phyloP scores from a whole-genome alignment of 2,329 filamentous ascomycete genomes.

The Xenosphaeropsis pyriputrescens region DNA sequence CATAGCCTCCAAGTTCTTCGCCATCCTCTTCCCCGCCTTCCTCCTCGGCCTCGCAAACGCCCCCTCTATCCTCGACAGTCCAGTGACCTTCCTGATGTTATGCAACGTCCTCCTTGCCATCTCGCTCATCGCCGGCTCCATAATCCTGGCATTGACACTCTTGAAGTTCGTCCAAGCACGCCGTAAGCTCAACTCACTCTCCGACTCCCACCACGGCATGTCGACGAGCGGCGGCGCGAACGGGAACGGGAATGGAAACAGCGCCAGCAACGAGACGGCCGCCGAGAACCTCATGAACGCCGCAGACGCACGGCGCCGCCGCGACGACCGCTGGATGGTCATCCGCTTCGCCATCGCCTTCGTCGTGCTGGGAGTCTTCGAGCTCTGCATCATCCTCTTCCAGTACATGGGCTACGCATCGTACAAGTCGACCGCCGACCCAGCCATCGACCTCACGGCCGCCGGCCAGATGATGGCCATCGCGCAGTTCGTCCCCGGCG shows the following conservation, averaged over 20 bases:
- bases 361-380: constrained; percentile 1
- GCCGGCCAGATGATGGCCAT: background rate
- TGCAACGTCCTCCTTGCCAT: background rate
- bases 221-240: background rate
- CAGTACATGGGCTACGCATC: background rate
- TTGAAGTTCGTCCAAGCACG: constrained; percentile 1
- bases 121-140: background rate
- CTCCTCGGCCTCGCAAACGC: constrained; percentile 2
- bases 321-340: constrained; percentile 2
- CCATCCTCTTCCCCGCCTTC: constrained; percentile 1
- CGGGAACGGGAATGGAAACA: background rate
- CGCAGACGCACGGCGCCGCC: background rate
- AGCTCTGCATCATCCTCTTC: constrained; percentile 1
- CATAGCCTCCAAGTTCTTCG: constrained; percentile 2
- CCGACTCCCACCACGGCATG: too few relatives aligned
- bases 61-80: background rate
- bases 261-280: background rate
- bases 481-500: constrained; percentile 2
- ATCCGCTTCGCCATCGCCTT: constrained; percentile 4
- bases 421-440: background rate
- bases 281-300: background rate
- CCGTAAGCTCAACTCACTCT: background rate
- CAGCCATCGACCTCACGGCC: background rate
- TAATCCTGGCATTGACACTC: background rate
- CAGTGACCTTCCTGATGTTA: background rate